phyloP scores from a whole-genome alignment of 2,329 filamentous ascomycete genomes.

The Fusarium udum region DNA sequence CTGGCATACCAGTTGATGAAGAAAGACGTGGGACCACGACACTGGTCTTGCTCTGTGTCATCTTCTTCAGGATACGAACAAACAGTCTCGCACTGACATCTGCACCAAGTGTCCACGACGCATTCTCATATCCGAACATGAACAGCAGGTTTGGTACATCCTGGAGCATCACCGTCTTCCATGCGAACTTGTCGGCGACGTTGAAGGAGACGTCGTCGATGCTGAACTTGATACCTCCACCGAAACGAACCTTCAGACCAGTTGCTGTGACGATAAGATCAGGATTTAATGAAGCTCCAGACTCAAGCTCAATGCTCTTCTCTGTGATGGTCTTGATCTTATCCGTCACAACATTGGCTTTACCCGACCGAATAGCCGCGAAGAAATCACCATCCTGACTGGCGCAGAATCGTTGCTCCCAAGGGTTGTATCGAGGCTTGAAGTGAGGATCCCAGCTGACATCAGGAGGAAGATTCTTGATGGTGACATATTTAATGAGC shows the following conservation, averaged over 20 bases:
- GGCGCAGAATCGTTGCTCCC: conserved; percentile 76
- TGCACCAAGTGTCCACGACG: conserved; percentile 69
- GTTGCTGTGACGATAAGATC: conserved; percentile 74
- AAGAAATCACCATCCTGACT: conserved; percentile 59
- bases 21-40: conserved; percentile 56
- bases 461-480: conserved; percentile 57
- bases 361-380: conserved; percentile 50
- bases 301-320: conserved; percentile 54
- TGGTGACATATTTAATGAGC: conserved; percentile 54
- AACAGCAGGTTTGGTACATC: conserved; percentile 69
- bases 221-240: conserved; percentile 59
- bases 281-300: conserved; percentile 57
- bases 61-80: conserved; percentile 59
- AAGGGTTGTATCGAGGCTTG: conserved; percentile 64
- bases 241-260: conserved; percentile 65
- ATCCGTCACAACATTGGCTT: conserved; percentile 55
- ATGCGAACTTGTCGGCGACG: conserved; percentile 59
- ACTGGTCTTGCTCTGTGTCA: conserved; percentile 55
- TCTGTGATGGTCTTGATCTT: conserved; percentile 57
- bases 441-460: conserved; percentile 64
- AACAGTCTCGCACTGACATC: conserved; percentile 63
- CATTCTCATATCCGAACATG: conserved; percentile 68
- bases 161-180: conserved; percentile 70
- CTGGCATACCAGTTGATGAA: conserved; percentile 48
- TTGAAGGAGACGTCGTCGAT: conserved; percentile 61